These are phyloP conservation scores for Raphanus raphanistrum DNA, from an alignment of 345 rosid species.

Conservation along the genomic window DNA sequence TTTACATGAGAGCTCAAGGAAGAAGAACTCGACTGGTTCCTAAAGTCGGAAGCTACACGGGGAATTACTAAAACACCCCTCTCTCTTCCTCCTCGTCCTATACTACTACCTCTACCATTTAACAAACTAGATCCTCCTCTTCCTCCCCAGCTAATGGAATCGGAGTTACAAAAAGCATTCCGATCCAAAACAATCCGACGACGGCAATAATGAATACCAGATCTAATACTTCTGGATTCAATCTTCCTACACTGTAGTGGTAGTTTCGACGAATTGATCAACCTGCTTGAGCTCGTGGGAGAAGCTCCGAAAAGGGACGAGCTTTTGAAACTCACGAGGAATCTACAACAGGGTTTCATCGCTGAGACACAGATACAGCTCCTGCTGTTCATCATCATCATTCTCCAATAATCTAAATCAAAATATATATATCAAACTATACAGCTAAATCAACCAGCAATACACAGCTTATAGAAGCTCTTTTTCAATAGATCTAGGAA, in stretches of 20 bases:
- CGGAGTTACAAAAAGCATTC: conserved; percentile 61
- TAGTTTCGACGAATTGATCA: conserved; percentile 62
- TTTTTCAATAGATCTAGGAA: not conserved
- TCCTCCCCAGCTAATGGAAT: conserved; percentile 40
- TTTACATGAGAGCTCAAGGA: conserved; percentile 60
- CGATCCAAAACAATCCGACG: conserved; percentile 42
- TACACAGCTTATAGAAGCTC: not conserved
- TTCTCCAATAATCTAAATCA: conserved; percentile 11
- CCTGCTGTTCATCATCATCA: conserved; percentile 59
- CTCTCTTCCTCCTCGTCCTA: conserved; percentile 19
- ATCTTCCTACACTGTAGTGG: conserved; percentile 44
- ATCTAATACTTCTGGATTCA: conserved; percentile 38
- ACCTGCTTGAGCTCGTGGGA: conserved; percentile 28
- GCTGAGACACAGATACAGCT: conserved; percentile 63
- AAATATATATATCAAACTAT: too few relatives aligned
- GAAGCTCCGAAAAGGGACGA: conserved; percentile 59
- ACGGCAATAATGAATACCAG: conserved; percentile 25
- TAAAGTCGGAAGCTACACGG: conserved; percentile 63
- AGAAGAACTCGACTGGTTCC: conserved; percentile 60
- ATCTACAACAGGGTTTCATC: conserved; percentile 81
- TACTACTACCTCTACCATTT: conserved; percentile 26
- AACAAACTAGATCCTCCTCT: conserved; percentile 37
- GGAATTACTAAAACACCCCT: conserved; percentile 84
- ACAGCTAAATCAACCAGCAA: not conserved
- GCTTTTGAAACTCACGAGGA: conserved; percentile 53